Evolutionary conservation across 140 eudicot species (phyloP).

Genomic region (Erigeron philadelphicus): DNA sequence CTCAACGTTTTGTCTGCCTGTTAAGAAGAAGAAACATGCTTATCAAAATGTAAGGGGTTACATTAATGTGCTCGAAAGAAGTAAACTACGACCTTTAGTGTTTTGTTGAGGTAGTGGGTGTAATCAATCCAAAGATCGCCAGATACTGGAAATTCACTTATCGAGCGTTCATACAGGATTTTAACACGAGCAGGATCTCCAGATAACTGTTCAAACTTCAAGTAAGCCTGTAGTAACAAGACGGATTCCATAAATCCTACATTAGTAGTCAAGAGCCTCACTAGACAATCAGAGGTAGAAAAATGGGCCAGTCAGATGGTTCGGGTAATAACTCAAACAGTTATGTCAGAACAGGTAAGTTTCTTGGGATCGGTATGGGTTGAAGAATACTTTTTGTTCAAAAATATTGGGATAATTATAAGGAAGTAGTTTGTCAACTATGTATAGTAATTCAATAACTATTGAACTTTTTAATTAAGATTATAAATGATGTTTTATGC

Average conservation of each 20-base stretch:
- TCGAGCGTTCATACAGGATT: slow-evolving; percentile 78
- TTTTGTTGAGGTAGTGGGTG: slow-evolving; percentile 66
- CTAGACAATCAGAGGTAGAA: slow-evolving; percentile 5
- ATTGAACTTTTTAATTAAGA: not conserved
- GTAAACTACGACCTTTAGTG: slow-evolving; percentile 56
- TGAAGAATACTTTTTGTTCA: not conserved
- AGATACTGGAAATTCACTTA: slow-evolving; percentile 73
- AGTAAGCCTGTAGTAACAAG: slow-evolving; percentile 53
- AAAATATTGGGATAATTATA: not conserved
- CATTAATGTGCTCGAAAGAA: not conserved
- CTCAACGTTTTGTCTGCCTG: slow-evolving; percentile 65
- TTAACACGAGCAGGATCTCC: slow-evolving; percentile 95
- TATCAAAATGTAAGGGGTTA: slow-evolving; percentile 3
- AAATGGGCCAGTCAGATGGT: not conserved
- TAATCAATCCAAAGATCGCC: slow-evolving; percentile 84
- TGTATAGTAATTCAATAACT: not conserved
- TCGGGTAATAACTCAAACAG: not conserved
- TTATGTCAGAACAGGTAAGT: not conserved
- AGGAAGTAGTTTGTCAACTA: not conserved
- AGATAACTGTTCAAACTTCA: slow-evolving; percentile 73
- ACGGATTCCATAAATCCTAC: slow-evolving; percentile 18
- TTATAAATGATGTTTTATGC: not conserved
- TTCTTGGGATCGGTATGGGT: not conserved
- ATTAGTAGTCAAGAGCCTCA: not conserved
- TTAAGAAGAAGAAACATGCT: slow-evolving; percentile 14